These are phyloP conservation scores for Trametes polyzona DNA, from an alignment of 1,284 basidiomycete species.

Conservation along the genomic window DNA sequence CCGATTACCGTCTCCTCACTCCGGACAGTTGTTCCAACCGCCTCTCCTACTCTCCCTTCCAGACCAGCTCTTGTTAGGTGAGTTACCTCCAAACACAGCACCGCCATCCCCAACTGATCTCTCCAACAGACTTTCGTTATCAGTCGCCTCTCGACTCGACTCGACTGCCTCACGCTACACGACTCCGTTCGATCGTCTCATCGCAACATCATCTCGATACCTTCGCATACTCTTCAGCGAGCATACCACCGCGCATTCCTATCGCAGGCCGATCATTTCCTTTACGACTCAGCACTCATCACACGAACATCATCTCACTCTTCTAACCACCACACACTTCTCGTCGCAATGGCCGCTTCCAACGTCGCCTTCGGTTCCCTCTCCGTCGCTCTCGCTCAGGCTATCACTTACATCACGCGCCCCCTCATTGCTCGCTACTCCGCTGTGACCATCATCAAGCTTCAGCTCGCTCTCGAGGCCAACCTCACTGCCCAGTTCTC, in stretches of 20 bases:
- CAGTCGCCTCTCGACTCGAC: constrained; percentile 27
- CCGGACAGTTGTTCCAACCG: constrained; percentile 42
- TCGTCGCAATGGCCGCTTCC: constrained; percentile 44
- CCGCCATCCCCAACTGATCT: neutral
- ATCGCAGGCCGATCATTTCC: constrained; percentile 71
- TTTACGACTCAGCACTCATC: constrained; percentile 25
- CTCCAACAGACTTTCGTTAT: constrained; percentile 18
- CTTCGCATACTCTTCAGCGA: constrained; percentile 34
- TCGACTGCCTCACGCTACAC: constrained; percentile 35
- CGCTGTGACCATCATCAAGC: constrained; percentile 60
- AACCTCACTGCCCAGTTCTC: constrained; percentile 71
- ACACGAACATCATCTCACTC: constrained; percentile 22
- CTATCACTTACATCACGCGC: constrained; percentile 70
- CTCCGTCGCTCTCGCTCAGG: constrained; percentile 68
- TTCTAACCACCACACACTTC: constrained; percentile 22
- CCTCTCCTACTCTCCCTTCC: constrained; percentile 35
- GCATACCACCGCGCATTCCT: constrained; percentile 31
- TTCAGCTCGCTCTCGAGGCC: constrained; percentile 70
- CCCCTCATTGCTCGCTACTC: constrained; percentile 60
- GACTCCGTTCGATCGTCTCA: constrained; percentile 29
- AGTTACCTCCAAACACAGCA: constrained; percentile 8
- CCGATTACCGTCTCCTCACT: constrained; percentile 32
- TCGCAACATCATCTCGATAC: constrained; percentile 22
- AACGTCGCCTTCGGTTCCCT: constrained; percentile 53
- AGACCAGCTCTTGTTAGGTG: constrained; percentile 40